Conservation (phyloP, 306 rosid genomes). For the barrel medic (Medicago truncatula) region DNA sequence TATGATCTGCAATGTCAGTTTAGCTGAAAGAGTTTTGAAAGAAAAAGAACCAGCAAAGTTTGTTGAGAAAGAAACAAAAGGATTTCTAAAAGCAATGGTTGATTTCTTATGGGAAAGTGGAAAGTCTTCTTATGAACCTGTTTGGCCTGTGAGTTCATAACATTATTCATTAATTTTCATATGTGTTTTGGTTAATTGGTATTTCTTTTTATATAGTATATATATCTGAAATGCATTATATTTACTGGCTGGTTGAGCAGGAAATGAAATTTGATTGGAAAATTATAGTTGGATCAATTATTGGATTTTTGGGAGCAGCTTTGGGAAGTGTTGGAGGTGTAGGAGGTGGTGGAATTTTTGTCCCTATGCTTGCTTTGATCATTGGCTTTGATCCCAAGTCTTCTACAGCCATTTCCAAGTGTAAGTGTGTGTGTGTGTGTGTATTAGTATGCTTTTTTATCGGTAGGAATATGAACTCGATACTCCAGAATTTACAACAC, state of each 20-base stretch:
- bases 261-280: slow-evolving; percentile 84
- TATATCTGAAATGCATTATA: slow-evolving; percentile 32
- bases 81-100: slow-evolving; percentile 44
- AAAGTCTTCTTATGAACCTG: slow-evolving; percentile 64
- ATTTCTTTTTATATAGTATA: neutral
- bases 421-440: slow-evolving; percentile 48
- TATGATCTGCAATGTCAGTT: slow-evolving; percentile 47
- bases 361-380: slow-evolving; percentile 84
- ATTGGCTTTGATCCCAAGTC: slow-evolving; percentile 86
- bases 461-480: neutral
- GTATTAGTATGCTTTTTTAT: neutral
- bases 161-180: neutral
- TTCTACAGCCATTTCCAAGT: slow-evolving; percentile 87
- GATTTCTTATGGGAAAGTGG: slow-evolving; percentile 69
- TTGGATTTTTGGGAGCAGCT: slow-evolving; percentile 89
- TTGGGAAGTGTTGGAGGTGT: slow-evolving; percentile 92
- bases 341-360: slow-evolving; percentile 92
- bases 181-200: neutral
- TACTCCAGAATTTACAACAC: neutral
- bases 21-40: slow-evolving; percentile 64
- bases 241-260: slow-evolving; percentile 31
- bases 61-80: slow-evolving; percentile 38
- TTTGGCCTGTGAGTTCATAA: slow-evolving; percentile 76
- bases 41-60: slow-evolving; percentile 39
- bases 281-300: slow-evolving; percentile 64